These are phyloP conservation scores for Agaricales sp. DNA, from an alignment of 1,284 basidiomycete species.

Conservation along the genomic window DNA sequence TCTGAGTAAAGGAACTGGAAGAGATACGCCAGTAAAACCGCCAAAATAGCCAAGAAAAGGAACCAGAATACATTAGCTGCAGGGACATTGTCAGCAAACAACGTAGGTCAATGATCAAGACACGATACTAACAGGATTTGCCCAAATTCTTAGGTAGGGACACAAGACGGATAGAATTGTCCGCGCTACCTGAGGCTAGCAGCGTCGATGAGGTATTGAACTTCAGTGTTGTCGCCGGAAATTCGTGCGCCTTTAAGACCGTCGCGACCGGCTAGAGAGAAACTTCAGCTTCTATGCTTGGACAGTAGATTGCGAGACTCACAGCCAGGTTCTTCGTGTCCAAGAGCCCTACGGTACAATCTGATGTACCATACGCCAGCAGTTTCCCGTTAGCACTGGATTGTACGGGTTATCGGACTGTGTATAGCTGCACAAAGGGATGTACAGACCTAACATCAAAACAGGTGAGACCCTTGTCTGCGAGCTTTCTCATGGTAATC, in stretches of 20 bases:
- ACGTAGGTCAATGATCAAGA: neutral
- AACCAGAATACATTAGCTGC: neutral
- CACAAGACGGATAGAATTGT: constrained; percentile 81
- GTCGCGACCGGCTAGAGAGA: constrained; percentile 67
- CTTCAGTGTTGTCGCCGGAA: constrained; percentile 82
- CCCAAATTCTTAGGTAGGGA: constrained; percentile 53
- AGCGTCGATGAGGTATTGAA: constrained; percentile 79
- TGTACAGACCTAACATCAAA: constrained; percentile 72
- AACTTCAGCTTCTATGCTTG: neutral
- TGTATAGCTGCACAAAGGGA: neutral
- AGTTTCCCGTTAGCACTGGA: constrained; percentile 70
- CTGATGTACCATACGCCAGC: constrained; percentile 83
- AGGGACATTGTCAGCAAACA: neutral
- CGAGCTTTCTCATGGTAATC: constrained; percentile 53
- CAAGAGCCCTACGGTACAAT: constrained; percentile 78
- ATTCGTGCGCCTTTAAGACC: constrained; percentile 91
- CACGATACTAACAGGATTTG: constrained; percentile 35
- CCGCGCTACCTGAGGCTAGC: constrained; percentile 89
- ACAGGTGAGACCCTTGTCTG: constrained; percentile 73
- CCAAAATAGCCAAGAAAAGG: neutral
- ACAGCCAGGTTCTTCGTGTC: constrained; percentile 77
- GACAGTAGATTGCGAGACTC: constrained; percentile 20
- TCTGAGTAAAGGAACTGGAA: neutral
- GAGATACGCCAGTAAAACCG: neutral
- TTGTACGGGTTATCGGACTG: constrained; percentile 4